Evolutionary conservation across 176 grass and related monocot species (phyloP).

Genomic region (Zea mays): Zm-B73-REFERENCE-NAM-5.0 NC_050100.1:187773501-187774000

Average conservation of each 20-base stretch:
- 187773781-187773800: slow-evolving; percentile 44
- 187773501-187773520: background rate
- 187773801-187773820: slow-evolving; percentile 46
- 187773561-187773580: slow-evolving; percentile 12
- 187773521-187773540: slow-evolving; percentile 12
- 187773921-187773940: slow-evolving; percentile 42
- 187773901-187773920: slow-evolving; percentile 32
- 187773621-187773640: slow-evolving; percentile 13
- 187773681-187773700: background rate
- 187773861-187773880: slow-evolving; percentile 46
- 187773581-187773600: background rate
- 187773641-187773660: background rate
- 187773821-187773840: slow-evolving; percentile 38
- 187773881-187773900: slow-evolving; percentile 34
- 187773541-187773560: background rate
- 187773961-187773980: slow-evolving; percentile 98
- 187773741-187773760: no score
- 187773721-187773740: no score
- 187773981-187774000: slow-evolving; percentile 84
- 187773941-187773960: slow-evolving; percentile 82
- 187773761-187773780: slow-evolving; percentile 14
- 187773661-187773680: slow-evolving; percentile 2
- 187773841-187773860: slow-evolving; percentile 37
- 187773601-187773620: background rate
- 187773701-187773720: no score